Evolutionary conservation across 352 stramenopile species (phyloP), one percentile per base, ranked within the genome.

Genomic region (Pythium aquatile): DNA sequence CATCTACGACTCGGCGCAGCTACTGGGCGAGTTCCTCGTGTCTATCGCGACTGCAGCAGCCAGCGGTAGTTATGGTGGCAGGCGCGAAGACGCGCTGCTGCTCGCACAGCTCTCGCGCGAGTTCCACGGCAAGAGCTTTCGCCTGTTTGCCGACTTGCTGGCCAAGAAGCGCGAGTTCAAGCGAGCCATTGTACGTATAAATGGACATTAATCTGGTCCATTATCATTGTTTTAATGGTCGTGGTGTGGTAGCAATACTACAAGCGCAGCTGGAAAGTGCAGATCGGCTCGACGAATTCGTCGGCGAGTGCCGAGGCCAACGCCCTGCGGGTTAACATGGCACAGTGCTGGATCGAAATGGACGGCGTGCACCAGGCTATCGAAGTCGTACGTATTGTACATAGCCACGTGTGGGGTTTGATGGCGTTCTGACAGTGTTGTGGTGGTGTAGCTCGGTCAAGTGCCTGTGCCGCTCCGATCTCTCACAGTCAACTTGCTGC

Each of bases 61-160:
- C 1, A 63, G 32, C 1, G 46, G 51, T 0, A 29, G 33, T 33
- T 33, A 32, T 30, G 29, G 5, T 10, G 26, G 26, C 8, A 48
- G 53, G 9, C 16, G 53, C 13, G 47, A 39, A 33, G 16, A 39
- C 24, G 28, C 47, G 24, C 20, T 47, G 54, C 17, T 47, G 39
- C 39, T 47, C 14, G 42, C 44, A 29, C 44, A 32, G 46, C 58
- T 70, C 3, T 59, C 69, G 17, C 72, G 56, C 46, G 61, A 40
- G 55, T 92, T 92, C 63, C 83, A 92, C 57, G 76, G 74, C 53
- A 81, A 80, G 33, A 85, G 70, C 17, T 74, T 79, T 48, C 61
- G 67, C 13, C 69, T 92, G 20, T 87, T 88, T 73, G 85, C 71
- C 24, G 85, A 94, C 62, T 65, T 91, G 61, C 74, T 94, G 54